Base-by-base conservation (phyloP, 192 early-diverging fungal species). In the Chytriomyces sp. region DNA sequence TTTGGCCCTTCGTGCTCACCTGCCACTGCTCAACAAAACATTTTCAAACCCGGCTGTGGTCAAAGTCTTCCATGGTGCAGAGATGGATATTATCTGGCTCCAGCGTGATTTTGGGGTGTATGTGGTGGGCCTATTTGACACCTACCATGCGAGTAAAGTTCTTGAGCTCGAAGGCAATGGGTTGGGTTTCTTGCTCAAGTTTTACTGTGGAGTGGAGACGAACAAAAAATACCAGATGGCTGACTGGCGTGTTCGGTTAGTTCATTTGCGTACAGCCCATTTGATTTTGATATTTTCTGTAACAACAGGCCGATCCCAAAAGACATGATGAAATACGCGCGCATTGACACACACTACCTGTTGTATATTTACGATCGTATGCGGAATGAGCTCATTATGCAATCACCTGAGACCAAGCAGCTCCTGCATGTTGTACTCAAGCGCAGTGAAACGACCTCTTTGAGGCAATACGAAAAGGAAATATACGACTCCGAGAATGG, bases 21-120 rank as follows among this genome's bases (percentile, higher is more conserved):
- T 98, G 52, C 87, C 88, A 61, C 53, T 81, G 14, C 78, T 99
- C n/a, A 99, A 99, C 80, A 74, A 85, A 4, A 80, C 86, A 6
- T 96, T 98, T 49, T 90, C 96, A 0, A 88, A 99, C 75, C 96
- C 98, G 12, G 77, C 79, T 5, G 90, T 92, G 33, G 80, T 94
- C 78, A 99, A 99, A 77, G 77, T 94, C 26, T 83, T 99, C 36
- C 98, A 99, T 74, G 98, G 98, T 76, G 96, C 98, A n/a, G 93
- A 96, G 25, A 87, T 78, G 78, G 98, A 99, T 86, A 88, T 99
- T 22, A 76, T 88, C 59, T 99, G 98, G 98, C 83, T 99, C 62
- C 98, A 99, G 80, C 86, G 91, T 25, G 98, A 99, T 70, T 98
- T 99, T 79, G 96, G 95, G 30, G 79, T 96, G 5, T 99, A 99